A percentile compares a stretch with the other conserved stretches of the same genome.
Evolutionary conservation across 192 early-diverging fungal species (phyloP).

Genomic region (Linnemannia elongata): DNA sequence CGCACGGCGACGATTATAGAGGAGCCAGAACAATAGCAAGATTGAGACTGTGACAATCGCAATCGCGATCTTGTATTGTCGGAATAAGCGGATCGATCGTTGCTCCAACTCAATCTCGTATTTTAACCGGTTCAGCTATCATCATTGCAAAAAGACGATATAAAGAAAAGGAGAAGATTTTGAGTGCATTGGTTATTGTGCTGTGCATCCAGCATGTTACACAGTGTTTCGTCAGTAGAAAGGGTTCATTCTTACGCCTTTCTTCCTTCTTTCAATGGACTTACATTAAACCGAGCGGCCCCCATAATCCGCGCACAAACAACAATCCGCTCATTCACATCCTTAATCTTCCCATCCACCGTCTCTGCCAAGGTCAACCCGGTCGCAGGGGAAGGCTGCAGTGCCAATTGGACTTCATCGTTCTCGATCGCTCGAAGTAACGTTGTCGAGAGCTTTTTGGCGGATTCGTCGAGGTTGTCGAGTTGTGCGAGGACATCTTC

Average conservation of each 20-base stretch:
- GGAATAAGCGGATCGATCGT: conserved; percentile 33
- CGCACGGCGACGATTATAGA: conserved; percentile 3
- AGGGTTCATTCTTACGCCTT: no score
- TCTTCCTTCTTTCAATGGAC: neutral
- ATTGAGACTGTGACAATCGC: conserved; percentile 7
- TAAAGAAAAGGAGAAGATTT: neutral
- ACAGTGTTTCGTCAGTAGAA: no score
- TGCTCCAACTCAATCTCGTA: conserved; percentile 51
- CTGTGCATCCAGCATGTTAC: neutral
- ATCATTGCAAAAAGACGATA: neutral
- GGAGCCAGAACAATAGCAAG: conserved; percentile 10
- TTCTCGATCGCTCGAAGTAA: conserved; percentile 28
- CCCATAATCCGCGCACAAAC: conserved; percentile 48
- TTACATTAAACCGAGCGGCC: conserved; percentile 45
- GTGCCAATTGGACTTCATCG: conserved; percentile 7
- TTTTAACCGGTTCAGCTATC: conserved; percentile 40
- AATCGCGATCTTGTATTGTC: conserved; percentile 52
- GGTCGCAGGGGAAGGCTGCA: conserved; percentile 23
- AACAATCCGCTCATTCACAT: conserved; percentile 53
- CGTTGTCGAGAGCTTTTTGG: conserved; percentile 14
- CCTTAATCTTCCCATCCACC: conserved; percentile 30
- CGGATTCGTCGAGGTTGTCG: conserved; percentile 20
- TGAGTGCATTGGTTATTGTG: neutral
- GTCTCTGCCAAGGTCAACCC: conserved; percentile 44
- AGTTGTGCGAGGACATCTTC: conserved; percentile 16